phyloP scores from a whole-genome alignment of 2,329 filamentous ascomycete species.

The Acephala macrosclerotiorum region DNA sequence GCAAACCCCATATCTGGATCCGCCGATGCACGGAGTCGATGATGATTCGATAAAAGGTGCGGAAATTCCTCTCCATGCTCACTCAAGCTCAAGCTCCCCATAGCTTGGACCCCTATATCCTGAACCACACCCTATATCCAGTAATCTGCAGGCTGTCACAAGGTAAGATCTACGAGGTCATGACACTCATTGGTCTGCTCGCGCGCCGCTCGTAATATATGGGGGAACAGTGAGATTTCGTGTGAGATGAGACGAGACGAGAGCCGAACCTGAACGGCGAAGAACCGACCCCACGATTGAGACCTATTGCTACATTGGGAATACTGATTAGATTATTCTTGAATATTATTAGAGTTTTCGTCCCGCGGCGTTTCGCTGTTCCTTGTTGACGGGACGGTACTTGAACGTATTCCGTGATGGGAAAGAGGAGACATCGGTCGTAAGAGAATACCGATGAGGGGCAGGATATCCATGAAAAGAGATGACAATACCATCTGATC shows the following conservation, averaged over 20 bases:
- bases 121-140: not conserved
- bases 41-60: not conserved
- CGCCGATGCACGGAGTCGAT: not conserved
- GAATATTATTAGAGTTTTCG: not conserved
- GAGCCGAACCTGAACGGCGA: not conserved
- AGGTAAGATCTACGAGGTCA: not conserved
- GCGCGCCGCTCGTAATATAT: not conserved
- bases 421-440: not conserved
- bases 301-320: not conserved
- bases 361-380: constrained; percentile 1
- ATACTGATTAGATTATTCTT: not conserved
- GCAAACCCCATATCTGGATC: not conserved
- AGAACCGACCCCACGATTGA: not conserved
- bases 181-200: not conserved
- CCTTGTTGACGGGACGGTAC: not conserved
- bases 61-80: not conserved
- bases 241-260: constrained; percentile 10
- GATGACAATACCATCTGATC: constrained; percentile 3
- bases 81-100: not conserved
- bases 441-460: constrained; percentile 7
- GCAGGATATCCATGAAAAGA: not conserved
- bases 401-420: not conserved
- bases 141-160: not conserved
- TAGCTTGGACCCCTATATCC: not conserved
- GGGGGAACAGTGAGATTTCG: not conserved